Conservation (phyloP, 305 asterid species). For the Stenogyne calaminthoides region DNA sequence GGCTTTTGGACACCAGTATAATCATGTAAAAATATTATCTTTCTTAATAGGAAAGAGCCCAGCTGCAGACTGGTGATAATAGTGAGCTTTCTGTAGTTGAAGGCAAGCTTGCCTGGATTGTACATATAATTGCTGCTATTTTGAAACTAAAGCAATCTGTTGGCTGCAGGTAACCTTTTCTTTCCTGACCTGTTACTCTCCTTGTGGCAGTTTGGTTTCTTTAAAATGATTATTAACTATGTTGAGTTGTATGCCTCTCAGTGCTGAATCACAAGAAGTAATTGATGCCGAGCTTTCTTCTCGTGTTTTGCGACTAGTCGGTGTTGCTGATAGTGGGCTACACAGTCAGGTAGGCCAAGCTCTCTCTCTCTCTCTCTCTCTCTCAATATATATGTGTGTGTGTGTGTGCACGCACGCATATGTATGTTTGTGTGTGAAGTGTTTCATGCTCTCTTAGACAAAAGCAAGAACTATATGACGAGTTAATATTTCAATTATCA, state of each 20-base stretch:
- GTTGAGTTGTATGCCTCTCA: constrained; percentile 40
- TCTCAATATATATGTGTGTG: neutral
- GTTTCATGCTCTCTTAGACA: neutral
- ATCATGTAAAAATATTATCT: constrained; percentile 9
- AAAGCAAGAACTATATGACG: neutral
- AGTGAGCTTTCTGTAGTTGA: constrained; percentile 74
- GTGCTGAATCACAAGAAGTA: constrained; percentile 90
- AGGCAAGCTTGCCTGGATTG: constrained; percentile 95
- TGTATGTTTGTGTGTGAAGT: neutral
- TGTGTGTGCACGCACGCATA: neutral
- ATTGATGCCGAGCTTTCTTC: constrained; percentile 97
- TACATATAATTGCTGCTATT: constrained; percentile 91
- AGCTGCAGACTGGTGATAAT: constrained; percentile 65
- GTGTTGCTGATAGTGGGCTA: constrained; percentile 85
- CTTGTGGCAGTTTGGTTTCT: constrained; percentile 22
- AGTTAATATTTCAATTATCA: neutral
- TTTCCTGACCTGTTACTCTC: constrained; percentile 8
- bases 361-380: neutral
- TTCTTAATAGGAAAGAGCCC: constrained; percentile 69
- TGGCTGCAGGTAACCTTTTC: constrained; percentile 68
- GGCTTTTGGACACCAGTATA: constrained; percentile 16
- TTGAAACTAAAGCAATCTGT: constrained; percentile 77
- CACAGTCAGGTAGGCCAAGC: constrained; percentile 71
- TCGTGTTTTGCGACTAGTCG: constrained; percentile 86
- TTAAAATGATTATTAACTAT: constrained; percentile 19